phyloP scores from a whole-genome alignment of 495 filamentous ascomycete species.

The Aspergillus cristatus region DNA sequence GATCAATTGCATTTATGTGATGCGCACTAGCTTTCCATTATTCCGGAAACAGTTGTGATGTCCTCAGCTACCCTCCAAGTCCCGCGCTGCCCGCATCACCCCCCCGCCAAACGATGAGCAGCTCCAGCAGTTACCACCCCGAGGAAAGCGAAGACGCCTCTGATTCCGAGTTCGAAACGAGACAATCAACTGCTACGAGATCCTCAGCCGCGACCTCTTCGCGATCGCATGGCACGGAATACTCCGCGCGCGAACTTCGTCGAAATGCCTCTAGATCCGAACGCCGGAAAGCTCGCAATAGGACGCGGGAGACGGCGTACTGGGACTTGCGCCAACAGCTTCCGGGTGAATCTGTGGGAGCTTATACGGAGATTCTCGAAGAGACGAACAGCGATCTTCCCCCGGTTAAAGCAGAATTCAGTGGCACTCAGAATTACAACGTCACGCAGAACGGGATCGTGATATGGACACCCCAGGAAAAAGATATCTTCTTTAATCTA shows the following conservation, averaged over 20 bases:
- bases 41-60: conserved; percentile 18
- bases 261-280: background rate
- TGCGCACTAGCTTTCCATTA: background rate
- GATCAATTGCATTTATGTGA: background rate
- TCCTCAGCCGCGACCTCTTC: no score
- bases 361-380: conserved; percentile 54
- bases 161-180: conserved; percentile 12
- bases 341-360: conserved; percentile 9
- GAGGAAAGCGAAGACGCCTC: conserved; percentile 25
- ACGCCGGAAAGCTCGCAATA: background rate
- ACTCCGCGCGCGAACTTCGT: conserved; percentile 7
- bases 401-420: conserved; percentile 2
- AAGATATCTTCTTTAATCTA: conserved; percentile 55
- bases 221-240: no score
- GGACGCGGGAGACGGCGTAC: conserved; percentile 7
- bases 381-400: conserved; percentile 37
- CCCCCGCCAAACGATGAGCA: conserved; percentile 29
- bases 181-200: background rate
- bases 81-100: conserved; percentile 6
- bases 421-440: conserved; percentile 8
- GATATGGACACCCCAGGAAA: conserved; percentile 62
- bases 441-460: conserved; percentile 57
- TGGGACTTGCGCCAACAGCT: conserved; percentile 5
- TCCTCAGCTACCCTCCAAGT: conserved; percentile 7
- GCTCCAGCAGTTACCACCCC: conserved; percentile 20